A percentile compares a stretch with the other conserved stretches of the same genome.
Evolutionary conservation across 1,284 basidiomycete genomes (phyloP).

Genomic region (Microbotryum intermedium): DNA sequence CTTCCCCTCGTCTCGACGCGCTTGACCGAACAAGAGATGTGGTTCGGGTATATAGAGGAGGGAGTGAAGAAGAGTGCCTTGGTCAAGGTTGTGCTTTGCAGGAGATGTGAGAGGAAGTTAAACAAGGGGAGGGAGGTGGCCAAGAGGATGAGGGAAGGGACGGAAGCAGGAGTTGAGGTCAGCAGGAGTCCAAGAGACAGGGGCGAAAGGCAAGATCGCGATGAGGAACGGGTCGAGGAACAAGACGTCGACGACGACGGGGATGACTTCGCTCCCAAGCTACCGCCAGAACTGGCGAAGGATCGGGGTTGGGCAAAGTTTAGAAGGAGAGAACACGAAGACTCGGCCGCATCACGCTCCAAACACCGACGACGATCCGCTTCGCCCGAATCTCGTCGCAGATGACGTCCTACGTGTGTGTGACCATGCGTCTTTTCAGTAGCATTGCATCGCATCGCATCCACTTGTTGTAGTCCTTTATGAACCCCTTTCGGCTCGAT

Average conservation of each 20-base stretch:
- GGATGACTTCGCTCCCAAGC: neutral
- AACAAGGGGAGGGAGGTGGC: conserved; percentile 57
- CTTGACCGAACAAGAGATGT: conserved; percentile 55
- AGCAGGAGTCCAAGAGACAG: conserved; percentile 34
- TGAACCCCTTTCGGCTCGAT: too few relatives aligned
- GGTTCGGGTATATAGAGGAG: conserved; percentile 75
- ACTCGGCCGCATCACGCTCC: too few relatives aligned
- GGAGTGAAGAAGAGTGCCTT: conserved; percentile 65
- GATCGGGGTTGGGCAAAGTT: neutral
- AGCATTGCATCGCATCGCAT: too few relatives aligned
- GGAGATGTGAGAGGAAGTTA: conserved; percentile 66
- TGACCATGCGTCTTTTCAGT: too few relatives aligned
- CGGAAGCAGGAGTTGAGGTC: neutral
- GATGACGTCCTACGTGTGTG: too few relatives aligned
- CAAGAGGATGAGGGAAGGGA: conserved; percentile 4
- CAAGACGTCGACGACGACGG: neutral
- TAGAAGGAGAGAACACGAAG: too few relatives aligned
- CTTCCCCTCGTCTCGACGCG: conserved; percentile 24
- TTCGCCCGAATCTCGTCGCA: too few relatives aligned
- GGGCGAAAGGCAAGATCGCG: neutral
- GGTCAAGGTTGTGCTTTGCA: conserved; percentile 80
- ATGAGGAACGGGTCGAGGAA: neutral
- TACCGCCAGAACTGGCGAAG: neutral
- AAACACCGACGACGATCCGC: too few relatives aligned
- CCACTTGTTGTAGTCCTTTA: too few relatives aligned